Percentiles rank a stretch among this genome's conserved stretches.
Evolutionary conservation across 441 rosid species (phyloP).

Genomic region (Melastoma candidum): DNA sequence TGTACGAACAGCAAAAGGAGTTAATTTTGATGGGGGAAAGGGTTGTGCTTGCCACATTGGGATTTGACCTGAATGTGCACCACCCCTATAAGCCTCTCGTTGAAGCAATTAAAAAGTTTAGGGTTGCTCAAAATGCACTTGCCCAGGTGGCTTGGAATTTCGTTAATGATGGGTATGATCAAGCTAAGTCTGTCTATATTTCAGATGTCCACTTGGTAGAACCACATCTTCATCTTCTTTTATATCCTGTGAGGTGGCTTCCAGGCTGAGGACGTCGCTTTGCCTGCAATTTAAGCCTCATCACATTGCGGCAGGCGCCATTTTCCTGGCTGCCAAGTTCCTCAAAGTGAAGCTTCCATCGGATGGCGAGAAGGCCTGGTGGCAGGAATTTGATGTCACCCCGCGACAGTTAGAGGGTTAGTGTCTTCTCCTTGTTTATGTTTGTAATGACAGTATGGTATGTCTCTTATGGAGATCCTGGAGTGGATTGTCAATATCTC

Average conservation of each 20-base stretch:
- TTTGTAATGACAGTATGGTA: constrained; percentile 10
- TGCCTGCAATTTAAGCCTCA: constrained; percentile 99
- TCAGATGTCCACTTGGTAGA: constrained; percentile 15
- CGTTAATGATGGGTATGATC: constrained; percentile 92
- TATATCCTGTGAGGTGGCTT: constrained; percentile 46
- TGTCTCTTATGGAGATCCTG: too few relatives aligned
- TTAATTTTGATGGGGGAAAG: constrained; percentile 79
- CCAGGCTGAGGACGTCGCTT: constrained; percentile 99
- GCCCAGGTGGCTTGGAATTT: constrained; percentile 97
- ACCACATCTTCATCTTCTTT: constrained; percentile 29
- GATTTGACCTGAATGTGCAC: constrained; percentile 77
- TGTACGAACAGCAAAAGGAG: constrained; percentile 90
- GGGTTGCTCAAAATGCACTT: constrained; percentile 89
- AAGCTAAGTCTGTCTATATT: constrained; percentile 13
- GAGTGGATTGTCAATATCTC: too few relatives aligned
- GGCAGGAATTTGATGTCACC: constrained; percentile 99
- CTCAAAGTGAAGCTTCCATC: constrained; percentile 99
- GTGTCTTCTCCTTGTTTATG: constrained; percentile 25
- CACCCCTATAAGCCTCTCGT: constrained; percentile 97
- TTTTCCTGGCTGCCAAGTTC: constrained; percentile 97
- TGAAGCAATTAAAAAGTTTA: constrained; percentile 91
- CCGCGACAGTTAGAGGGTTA: constrained; percentile 97
- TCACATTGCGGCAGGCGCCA: constrained; percentile 99
- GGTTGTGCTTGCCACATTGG: constrained; percentile 80
- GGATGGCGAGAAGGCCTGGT: constrained; percentile 96